Evolutionary conservation across 495 filamentous ascomycete species (phyloP).

Genomic region (Sphaerosporella brunnea): DNA sequence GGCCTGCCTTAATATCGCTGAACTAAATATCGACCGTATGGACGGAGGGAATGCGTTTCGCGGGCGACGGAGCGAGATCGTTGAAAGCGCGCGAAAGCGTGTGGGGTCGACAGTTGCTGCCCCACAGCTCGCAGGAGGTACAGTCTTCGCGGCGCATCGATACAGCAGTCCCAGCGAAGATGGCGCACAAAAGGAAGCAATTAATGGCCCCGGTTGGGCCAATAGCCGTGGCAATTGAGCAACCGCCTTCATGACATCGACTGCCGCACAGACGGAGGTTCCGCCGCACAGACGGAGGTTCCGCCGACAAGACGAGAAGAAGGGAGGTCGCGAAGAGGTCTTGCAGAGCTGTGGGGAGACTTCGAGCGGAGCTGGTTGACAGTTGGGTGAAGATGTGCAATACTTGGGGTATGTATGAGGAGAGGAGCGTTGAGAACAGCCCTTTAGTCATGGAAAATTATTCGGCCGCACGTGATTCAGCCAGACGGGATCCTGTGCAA

Average conservation of each 20-base stretch:
- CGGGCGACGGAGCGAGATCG: not conserved
- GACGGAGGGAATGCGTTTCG: not conserved
- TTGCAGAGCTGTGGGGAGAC: too few species aligned
- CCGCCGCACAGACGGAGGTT: too few species aligned
- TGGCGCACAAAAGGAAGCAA: not conserved
- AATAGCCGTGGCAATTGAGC: not conserved
- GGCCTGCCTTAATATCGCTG: conserved; percentile 8
- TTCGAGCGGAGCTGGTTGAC: too few species aligned
- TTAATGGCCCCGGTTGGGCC: not conserved
- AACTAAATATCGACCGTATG: conserved; percentile 11
- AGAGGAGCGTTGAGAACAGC: too few species aligned
- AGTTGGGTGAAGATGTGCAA: too few species aligned
- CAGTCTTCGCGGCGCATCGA: too few species aligned
- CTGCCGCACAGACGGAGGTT: not conserved
- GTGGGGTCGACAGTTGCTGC: not conserved
- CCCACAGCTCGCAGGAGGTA: not conserved
- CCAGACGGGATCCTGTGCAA: too few species aligned
- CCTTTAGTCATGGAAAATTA: too few species aligned
- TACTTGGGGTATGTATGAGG: too few species aligned
- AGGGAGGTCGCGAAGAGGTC: too few species aligned
- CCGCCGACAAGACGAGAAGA: too few species aligned
- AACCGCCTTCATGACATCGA: conserved; percentile 2
- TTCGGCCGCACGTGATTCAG: too few species aligned
- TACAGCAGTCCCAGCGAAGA: not conserved
- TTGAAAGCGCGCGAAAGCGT: not conserved